Base-by-base conservation (phyloP, 2,329 filamentous ascomycete species). In the Cladophialophora carrionii region DNA sequence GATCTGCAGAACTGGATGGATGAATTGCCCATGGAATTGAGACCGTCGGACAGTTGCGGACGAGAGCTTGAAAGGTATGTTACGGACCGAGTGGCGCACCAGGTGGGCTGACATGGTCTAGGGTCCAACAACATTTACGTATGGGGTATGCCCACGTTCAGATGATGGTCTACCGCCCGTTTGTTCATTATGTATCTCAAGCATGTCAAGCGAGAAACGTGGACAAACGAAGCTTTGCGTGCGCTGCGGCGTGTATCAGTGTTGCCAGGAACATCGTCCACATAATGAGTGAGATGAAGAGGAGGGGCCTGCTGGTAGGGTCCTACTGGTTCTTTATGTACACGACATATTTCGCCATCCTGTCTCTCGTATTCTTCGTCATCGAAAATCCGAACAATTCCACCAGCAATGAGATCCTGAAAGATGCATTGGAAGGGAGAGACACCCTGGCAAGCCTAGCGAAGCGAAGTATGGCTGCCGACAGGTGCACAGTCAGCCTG, bases 391-490 rank as follows among this genome's bases (percentile, higher is more conserved):
- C 85, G 1, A 83, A 87, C 63, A 86, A 82, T 58, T 78, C 83
- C 0, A 85, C 84, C 1, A 85, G 84, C 48, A 84, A 89, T 58
- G 92, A 96, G 67, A 89, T 97, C 24, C 81, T 97, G 65, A 88
- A 88, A 60, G 94, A 98, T 78, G 94, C 93, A 0, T 84, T 88
- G 66, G 90, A 92, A 68, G 95, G 94, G 20, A 90, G 90, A 73
- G 89, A 94, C 69, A 91, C 93, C 68, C 85, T 98, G 66, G 86
- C 88, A 57, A 88, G 87, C 17, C 83, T 98, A 64, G 90, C 92
- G 2, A 88, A 90, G 72, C 89, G 90, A 72, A 97, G 92, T 74
- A 84, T 96, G 82, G 92, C 93, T 41, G 95, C 95, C 2, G 92
- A 97, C 74, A 84, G 91, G 67, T 95, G 96, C 73, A 91, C 90